A percentile compares a stretch with the other conserved stretches of the same genome.
Evolutionary conservation across 768 basidiomycete genomes (phyloP).

Genomic region (Lentinula sp.): DNA sequence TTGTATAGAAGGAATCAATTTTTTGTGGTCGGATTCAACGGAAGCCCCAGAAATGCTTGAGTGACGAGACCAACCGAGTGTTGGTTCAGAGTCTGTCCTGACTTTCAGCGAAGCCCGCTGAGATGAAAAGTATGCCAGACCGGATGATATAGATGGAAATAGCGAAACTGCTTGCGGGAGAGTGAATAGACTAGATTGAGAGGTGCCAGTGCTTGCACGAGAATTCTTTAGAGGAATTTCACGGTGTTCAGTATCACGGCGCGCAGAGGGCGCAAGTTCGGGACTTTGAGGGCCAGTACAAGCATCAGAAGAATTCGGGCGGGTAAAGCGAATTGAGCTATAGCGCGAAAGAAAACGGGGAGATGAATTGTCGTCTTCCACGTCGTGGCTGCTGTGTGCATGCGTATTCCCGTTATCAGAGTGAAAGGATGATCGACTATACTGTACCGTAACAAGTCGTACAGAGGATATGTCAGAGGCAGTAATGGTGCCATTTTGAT

Average conservation of each 20-base stretch:
- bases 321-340: not conserved
- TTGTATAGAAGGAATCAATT: not conserved
- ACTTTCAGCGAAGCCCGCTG: not conserved
- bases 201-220: not conserved
- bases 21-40: not conserved
- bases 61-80: not conserved
- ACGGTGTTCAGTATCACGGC: not conserved
- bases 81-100: not conserved
- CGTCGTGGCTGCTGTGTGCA: not conserved
- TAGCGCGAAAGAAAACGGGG: not conserved
- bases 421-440: not conserved
- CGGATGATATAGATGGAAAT: not conserved
- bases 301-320: not conserved
- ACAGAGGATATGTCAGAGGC: not conserved
- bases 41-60: not conserved
- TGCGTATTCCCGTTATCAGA: not conserved
- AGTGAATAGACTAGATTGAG: not conserved
- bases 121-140: not conserved
- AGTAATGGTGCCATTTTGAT: not conserved
- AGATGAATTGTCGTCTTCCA: not conserved
- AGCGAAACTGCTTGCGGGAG: not conserved
- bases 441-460: not conserved
- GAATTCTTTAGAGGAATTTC: not conserved
- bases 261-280: not conserved
- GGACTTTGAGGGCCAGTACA: not conserved